Conservation (phyloP, 2,329 filamentous ascomycete genomes). For the Thelonectria discophora region DNA sequence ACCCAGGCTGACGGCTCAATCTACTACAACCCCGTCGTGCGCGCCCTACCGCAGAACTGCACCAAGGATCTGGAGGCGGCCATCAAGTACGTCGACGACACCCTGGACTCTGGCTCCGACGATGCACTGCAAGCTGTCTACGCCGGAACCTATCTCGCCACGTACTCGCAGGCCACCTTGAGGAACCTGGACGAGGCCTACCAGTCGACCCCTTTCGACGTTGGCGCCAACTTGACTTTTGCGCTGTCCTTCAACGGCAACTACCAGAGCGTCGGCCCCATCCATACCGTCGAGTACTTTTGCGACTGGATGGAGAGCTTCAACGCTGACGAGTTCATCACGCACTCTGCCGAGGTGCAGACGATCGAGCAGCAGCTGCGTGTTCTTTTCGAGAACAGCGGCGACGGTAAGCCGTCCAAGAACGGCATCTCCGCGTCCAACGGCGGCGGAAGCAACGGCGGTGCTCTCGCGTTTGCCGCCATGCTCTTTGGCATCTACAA, state of each 20-base stretch:
- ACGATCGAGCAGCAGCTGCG: background rate
- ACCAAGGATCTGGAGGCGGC: constrained; percentile 56
- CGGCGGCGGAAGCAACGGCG: constrained; percentile 6
- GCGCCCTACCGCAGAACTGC: constrained; percentile 59
- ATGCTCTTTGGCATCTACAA: constrained; percentile 20
- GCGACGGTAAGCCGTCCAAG: background rate
- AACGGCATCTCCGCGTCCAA: constrained; percentile 17
- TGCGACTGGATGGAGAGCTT: constrained; percentile 26
- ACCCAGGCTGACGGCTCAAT: constrained; percentile 56
- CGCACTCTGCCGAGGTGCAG: background rate
- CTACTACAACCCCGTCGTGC: constrained; percentile 58
- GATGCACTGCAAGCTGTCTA: background rate
- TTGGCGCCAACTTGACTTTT: constrained; percentile 9
- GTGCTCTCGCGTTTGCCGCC: constrained; percentile 18
- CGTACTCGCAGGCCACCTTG: background rate
- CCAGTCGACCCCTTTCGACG: background rate
- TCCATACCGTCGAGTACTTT: constrained; percentile 1
- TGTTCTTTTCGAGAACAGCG: constrained; percentile 10
- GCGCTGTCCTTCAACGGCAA: constrained; percentile 16
- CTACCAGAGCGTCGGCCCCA: constrained; percentile 18
- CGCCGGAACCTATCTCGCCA: constrained; percentile 10
- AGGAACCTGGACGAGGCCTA: background rate
- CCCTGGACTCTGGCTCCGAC: constrained; percentile 10
- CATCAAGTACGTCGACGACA: constrained; percentile 55
- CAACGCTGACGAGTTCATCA: constrained; percentile 8